A percentile compares a stretch with the other conserved stretches of the same genome.
Conservation (phyloP, 1,139 yeast genomes). For the Spencermartinsiella ligniputridi region DNA sequence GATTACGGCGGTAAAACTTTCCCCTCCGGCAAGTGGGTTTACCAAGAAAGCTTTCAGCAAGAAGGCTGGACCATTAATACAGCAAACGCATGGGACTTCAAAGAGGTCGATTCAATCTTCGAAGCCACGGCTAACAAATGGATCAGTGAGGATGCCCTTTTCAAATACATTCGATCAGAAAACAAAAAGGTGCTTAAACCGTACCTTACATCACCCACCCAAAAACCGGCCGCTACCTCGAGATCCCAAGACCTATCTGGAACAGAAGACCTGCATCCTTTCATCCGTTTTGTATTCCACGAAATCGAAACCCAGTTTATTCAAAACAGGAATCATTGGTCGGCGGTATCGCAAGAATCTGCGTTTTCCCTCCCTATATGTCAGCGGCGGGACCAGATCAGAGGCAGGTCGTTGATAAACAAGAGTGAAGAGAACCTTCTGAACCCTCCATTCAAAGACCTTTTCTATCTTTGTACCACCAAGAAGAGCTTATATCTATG, state of each 20-base stretch:
- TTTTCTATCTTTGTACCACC: slow-evolving; percentile 33
- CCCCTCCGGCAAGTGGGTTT: slow-evolving; percentile 2
- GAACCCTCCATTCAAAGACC: neutral
- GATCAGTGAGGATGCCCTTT: slow-evolving; percentile 37
- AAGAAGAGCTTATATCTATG: slow-evolving; percentile 36
- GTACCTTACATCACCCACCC: neutral
- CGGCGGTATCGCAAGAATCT: slow-evolving; percentile 16
- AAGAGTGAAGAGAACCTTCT: slow-evolving; percentile 31
- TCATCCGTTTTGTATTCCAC: slow-evolving; percentile 19
- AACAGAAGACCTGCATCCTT: slow-evolving; percentile 12
- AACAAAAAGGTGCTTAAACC: slow-evolving; percentile 7
- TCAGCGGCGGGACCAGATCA: slow-evolving; percentile 14
- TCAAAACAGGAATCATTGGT: slow-evolving; percentile 14
- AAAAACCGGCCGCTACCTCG: neutral
- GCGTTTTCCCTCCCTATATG: slow-evolving; percentile 17
- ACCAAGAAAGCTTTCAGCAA: slow-evolving; percentile 38
- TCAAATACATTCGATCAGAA: slow-evolving; percentile 19
- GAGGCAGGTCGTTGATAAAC: slow-evolving; percentile 6
- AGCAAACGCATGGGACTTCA: slow-evolving; percentile 42
- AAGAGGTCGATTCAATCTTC: slow-evolving; percentile 44
- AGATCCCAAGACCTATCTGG: neutral
- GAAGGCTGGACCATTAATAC: slow-evolving; percentile 55
- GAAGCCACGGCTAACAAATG: slow-evolving; percentile 46
- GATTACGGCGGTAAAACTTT: neutral
- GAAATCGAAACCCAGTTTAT: slow-evolving; percentile 21